Evolutionary conservation across 2,329 filamentous ascomycete genomes (phyloP), one percentile per base, ranked within the genome.

Genomic region (Emericellopsis atlantica): DNA sequence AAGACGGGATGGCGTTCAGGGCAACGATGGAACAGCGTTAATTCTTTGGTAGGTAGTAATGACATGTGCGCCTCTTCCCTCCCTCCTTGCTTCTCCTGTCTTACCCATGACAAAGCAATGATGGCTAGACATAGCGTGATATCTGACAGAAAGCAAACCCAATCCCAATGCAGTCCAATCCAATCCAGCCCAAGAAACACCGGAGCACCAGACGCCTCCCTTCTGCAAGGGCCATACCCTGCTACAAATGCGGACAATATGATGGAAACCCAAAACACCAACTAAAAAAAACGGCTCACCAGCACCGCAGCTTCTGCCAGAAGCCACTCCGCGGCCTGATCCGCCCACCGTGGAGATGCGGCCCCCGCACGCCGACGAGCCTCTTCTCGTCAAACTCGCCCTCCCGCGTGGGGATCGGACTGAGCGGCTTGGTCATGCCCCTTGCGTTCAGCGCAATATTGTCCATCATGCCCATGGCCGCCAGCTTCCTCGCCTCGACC

Each of bases 391-490:
- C 53, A 23, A 57, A 52, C 10, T 45, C 49, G n/a, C 52, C 52
- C 5, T 51, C 51, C 2, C 34, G 21, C 9, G 15, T 22, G 21
- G 69, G 68, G 40, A 77, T 55, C 22, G 74, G 74, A 15, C 69
- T 74, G 39, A 77, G 53, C 21, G 74, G 73, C 59, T 73, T 74
- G 16, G 74, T 77, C 59, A 72, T 69, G 45, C 72, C 73, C 37
- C 68, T 60, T 23, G 68, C 66, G 48, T 69, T 68, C 54, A 65
- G 60, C 36, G 55, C 60, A 42, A 59, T 57, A 42, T 60, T 60
- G 43, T 65, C 64, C 38, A 55, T 48, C 40, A 62, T 48, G 44
- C 67, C 72, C 53, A 62, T 59, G 49, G 68, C 69, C 4, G 72
- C 72, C 36, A 69, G 57, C 12, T 63, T 58, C 16, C 74, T 58